These are phyloP conservation scores for Fusarium redolens DNA, from an alignment of 2,329 filamentous ascomycete species.

Conservation along the genomic window DNA sequence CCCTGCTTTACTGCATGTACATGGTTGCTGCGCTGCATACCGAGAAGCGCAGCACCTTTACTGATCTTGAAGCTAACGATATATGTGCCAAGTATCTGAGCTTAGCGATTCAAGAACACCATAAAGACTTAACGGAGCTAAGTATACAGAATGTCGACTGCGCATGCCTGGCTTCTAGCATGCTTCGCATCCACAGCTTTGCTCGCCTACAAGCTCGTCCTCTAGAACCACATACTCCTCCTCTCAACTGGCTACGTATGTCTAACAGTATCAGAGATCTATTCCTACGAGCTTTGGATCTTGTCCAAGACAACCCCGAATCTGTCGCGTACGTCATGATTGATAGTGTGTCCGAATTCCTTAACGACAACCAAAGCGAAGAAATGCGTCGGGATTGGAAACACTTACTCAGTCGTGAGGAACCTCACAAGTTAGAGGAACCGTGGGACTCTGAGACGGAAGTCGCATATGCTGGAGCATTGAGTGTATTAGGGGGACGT, in stretches of 20 bases:
- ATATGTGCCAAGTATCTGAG: not conserved
- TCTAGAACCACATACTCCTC: not conserved
- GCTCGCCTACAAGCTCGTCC: not conserved
- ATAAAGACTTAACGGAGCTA: not conserved
- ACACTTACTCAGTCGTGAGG: not conserved
- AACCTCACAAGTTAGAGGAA: not conserved
- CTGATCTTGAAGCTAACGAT: not conserved
- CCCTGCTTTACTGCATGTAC: conserved; percentile 1
- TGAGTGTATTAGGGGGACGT: not conserved
- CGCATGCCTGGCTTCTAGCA: not conserved
- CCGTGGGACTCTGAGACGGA: not conserved
- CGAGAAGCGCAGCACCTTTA: not conserved
- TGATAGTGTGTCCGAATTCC: not conserved
- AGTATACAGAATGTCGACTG: not conserved
- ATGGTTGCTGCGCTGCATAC: not conserved
- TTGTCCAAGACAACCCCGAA: not conserved
- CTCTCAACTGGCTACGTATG: not conserved
- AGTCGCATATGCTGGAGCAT: not conserved
- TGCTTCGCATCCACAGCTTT: conserved; percentile 1
- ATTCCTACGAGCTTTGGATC: not conserved
- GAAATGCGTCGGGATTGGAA: not conserved
- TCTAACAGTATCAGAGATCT: not conserved
- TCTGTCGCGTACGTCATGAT: conserved; percentile 1
- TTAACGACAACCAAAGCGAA: not conserved
- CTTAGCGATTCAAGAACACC: conserved; percentile 6